These are phyloP conservation scores for Agapanthus africanus DNA, from an alignment of 106 monocot species.

Conservation along the genomic window DNA sequence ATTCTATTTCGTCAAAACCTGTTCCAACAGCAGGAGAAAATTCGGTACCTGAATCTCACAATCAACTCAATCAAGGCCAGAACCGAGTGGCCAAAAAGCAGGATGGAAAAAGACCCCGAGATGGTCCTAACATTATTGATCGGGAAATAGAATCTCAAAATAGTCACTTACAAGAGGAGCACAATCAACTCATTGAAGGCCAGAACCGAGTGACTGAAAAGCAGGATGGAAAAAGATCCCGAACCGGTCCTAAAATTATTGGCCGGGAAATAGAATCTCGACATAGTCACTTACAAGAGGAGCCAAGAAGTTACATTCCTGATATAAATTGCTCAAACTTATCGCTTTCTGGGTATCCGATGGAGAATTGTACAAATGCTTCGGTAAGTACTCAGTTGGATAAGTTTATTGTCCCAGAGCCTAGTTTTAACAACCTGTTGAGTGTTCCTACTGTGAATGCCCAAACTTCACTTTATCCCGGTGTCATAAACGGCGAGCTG, in stretches of 20 bases:
- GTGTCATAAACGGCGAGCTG: conserved; percentile 15
- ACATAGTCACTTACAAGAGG: conserved; percentile 8
- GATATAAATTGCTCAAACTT: conserved; percentile 32
- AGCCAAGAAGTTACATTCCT: conserved; percentile 28
- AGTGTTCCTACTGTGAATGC: conserved; percentile 10
- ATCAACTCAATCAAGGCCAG: conserved; percentile 10
- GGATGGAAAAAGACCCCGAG: conserved; percentile 32
- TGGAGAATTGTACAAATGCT: conserved; percentile 3
- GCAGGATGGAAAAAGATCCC: conserved; percentile 23
- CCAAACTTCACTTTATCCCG: conserved; percentile 22
- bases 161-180: conserved; percentile 11
- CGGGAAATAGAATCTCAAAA: conserved; percentile 5
- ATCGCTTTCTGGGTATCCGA: conserved; percentile 13
- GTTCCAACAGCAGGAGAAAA: conserved; percentile 13
- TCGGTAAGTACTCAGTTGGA: conserved; percentile 20
- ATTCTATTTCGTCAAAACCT: neutral
- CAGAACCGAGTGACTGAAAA: neutral
- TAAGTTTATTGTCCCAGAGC: conserved; percentile 10
- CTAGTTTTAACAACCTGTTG: neutral
- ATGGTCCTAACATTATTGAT: conserved; percentile 10
- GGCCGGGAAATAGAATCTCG: conserved; percentile 6
- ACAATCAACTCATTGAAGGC: too few species aligned
- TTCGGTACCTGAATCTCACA: conserved; percentile 10
- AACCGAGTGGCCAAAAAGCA: conserved; percentile 20
- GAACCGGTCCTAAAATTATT: conserved; percentile 11